phyloP scores from a whole-genome alignment of 2,329 filamentous ascomycete species.

The Colletotrichum siamense region DNA sequence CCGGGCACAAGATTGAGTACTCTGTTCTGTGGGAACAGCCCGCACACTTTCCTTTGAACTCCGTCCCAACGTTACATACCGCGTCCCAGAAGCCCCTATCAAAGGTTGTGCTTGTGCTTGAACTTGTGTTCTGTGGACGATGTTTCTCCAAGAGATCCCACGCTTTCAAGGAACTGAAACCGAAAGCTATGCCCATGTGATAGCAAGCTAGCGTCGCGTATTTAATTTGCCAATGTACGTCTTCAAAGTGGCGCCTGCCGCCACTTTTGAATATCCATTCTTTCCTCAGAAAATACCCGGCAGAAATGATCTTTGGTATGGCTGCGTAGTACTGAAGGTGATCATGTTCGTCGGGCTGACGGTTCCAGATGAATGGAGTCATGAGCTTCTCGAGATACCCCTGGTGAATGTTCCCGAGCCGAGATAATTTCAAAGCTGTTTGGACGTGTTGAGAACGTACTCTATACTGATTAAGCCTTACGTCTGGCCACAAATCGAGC shows the following conservation, averaged over 20 bases:
- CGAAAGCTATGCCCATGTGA: background rate
- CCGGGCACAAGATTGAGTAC: background rate
- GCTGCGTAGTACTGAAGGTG: background rate
- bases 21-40: background rate
- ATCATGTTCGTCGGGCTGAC: fast-evolving
- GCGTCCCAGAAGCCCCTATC: background rate
- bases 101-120: fast-evolving
- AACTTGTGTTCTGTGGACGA: background rate
- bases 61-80: fast-evolving
- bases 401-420: background rate
- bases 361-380: background rate
- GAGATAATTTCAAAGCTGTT: background rate
- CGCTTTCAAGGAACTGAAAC: fast-evolving
- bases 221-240: background rate
- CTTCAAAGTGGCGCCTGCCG: background rate
- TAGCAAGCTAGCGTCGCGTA: background rate
- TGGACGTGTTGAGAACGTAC: background rate
- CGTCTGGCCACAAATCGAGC: too few species aligned
- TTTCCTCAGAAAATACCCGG: background rate
- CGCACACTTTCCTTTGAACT: background rate
- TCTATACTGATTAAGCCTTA: background rate
- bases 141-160: background rate
- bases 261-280: background rate
- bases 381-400: background rate
- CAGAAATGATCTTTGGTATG: background rate